phyloP scores from a whole-genome alignment of 805 yeast genomes.

The Kodamaea kakaduensis region DNA sequence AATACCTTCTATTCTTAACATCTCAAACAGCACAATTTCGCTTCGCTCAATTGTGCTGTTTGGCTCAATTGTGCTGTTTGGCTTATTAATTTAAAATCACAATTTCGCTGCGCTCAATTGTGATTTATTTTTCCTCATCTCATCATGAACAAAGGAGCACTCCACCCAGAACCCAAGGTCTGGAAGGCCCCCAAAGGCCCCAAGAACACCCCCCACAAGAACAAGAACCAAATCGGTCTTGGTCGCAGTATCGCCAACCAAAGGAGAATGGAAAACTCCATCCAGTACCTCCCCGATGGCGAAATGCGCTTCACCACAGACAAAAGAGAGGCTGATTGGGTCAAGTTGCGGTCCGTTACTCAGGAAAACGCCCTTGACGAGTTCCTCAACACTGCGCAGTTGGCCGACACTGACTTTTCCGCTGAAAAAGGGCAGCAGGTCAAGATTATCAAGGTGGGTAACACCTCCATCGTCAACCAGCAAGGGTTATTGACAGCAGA shows the following conservation, averaged over 20 bases:
- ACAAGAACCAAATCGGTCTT: constrained; percentile 77
- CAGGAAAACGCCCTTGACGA: constrained; percentile 94
- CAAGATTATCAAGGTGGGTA: constrained; percentile 74
- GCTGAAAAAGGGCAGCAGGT: constrained; percentile 85
- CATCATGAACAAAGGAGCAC: constrained; percentile 34
- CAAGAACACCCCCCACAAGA: constrained; percentile 79
- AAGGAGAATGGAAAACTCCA: constrained; percentile 62
- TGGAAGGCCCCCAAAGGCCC: constrained; percentile 93
- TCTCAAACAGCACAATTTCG: too few species aligned
- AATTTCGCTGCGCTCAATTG: too few species aligned
- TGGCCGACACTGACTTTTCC: constrained; percentile 93
- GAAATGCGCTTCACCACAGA: constrained; percentile 86
- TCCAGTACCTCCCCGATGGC: constrained; percentile 76
- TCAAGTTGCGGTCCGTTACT: constrained; percentile 85
- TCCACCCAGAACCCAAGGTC: constrained; percentile 53
- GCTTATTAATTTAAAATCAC: too few species aligned
- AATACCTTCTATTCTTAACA: too few species aligned
- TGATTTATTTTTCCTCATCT: constrained; percentile 3
- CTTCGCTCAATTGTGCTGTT: too few species aligned
- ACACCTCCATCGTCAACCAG: constrained; percentile 38
- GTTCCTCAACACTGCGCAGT: constrained; percentile 89
- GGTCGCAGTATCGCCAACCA: constrained; percentile 81
- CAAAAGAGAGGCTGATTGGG: constrained; percentile 83
- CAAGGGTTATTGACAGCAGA: constrained; percentile 56
- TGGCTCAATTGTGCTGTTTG: too few species aligned